Percentiles rank a stretch among this genome's conserved stretches.
phyloP scores from a whole-genome alignment of 441 rosid genomes.

The Corymbia citriodora region DNA sequence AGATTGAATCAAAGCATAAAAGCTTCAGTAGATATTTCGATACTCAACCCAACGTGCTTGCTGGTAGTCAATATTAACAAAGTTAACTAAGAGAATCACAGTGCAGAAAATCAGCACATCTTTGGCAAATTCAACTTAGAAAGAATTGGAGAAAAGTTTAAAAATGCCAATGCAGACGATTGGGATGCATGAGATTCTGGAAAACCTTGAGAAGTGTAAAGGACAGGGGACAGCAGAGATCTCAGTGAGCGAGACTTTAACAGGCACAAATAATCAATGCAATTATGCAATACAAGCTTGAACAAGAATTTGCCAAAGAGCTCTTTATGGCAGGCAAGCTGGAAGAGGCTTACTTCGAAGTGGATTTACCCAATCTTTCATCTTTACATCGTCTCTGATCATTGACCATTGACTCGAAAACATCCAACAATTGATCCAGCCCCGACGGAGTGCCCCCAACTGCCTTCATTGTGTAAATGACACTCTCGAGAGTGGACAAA shows the following conservation, averaged over 20 bases:
- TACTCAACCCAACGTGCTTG: background rate
- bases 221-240: background rate
- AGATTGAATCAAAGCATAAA: background rate
- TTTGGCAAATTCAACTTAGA: background rate
- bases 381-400: conserved; percentile 66
- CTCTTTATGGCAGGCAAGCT: background rate
- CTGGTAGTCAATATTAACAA: background rate
- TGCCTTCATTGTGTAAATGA: conserved; percentile 59
- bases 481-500: conserved; percentile 82
- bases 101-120: background rate
- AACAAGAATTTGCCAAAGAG: background rate
- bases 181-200: background rate
- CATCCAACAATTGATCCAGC: conserved; percentile 64
- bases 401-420: conserved; percentile 64
- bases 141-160: background rate
- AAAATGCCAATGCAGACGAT: background rate
- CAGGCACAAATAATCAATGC: background rate
- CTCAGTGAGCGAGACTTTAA: background rate
- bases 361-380: conserved; percentile 37
- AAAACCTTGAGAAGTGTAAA: background rate
- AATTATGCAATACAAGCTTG: background rate
- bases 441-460: conserved; percentile 40
- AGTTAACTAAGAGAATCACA: background rate
- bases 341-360: conserved; percentile 2
- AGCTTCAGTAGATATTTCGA: background rate